A percentile compares a stretch with the other conserved stretches of the same genome.
Evolutionary conservation across 2,329 filamentous ascomycete species (phyloP).

Genomic region (Epichloe bromicola): DNA sequence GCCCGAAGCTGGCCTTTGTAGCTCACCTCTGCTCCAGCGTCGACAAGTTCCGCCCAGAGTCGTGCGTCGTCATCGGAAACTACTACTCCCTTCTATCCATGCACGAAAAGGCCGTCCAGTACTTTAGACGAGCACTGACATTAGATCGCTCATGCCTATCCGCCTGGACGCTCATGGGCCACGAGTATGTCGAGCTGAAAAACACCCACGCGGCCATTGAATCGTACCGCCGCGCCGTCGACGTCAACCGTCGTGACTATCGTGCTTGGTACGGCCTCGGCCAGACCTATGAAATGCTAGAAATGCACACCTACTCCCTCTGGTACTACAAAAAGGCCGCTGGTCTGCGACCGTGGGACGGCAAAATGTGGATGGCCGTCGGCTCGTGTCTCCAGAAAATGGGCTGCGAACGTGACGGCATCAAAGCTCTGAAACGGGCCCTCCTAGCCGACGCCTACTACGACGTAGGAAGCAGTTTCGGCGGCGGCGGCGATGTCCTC

Average conservation of each 20-base stretch:
- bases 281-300: slow-evolving; percentile 92
- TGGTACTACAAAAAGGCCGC: slow-evolving; percentile 99
- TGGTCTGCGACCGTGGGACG: slow-evolving; percentile 84
- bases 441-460: slow-evolving; percentile 80
- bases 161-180: slow-evolving; percentile 97
- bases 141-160: slow-evolving; percentile 83
- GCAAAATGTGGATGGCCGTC: slow-evolving; percentile 98
- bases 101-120: slow-evolving; percentile 96
- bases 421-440: slow-evolving; percentile 88
- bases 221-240: slow-evolving; percentile 87
- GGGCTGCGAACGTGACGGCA: slow-evolving; percentile 74
- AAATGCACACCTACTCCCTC: slow-evolving; percentile 93
- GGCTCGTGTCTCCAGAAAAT: slow-evolving; percentile 86
- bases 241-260: slow-evolving; percentile 92
- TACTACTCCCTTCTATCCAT: slow-evolving; percentile 91
- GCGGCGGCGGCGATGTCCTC: slow-evolving; percentile 31
- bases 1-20: slow-evolving; percentile 83
- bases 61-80: slow-evolving; percentile 92
- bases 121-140: slow-evolving; percentile 85
- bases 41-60: slow-evolving; percentile 93
- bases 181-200: slow-evolving; percentile 97
- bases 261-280: slow-evolving; percentile 96
- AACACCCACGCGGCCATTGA: slow-evolving; percentile 98
- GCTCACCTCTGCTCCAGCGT: slow-evolving; percentile 83
- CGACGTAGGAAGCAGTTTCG: slow-evolving; percentile 47